Conservation (phyloP, 306 rosid genomes). For the Styphnolobium japonicum region DNA sequence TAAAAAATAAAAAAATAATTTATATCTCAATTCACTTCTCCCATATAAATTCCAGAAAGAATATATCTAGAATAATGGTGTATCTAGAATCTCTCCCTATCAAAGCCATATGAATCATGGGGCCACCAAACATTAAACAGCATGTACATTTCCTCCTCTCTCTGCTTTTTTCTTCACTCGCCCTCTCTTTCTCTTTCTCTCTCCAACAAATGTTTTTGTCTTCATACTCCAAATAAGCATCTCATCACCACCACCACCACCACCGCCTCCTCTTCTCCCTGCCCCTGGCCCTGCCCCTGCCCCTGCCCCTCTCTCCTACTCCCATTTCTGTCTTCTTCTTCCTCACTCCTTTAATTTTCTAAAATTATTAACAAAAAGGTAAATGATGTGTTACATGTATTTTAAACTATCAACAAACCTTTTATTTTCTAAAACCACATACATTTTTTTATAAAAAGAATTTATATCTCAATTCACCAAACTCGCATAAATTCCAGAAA, state of each 20-base stretch:
- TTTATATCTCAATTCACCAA: no score
- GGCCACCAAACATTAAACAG: slow-evolving; percentile 15
- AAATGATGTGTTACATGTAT: no score
- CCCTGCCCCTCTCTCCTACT: slow-evolving; percentile 1
- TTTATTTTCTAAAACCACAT: no score
- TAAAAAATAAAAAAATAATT: no score
- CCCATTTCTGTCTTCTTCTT: slow-evolving; percentile 3
- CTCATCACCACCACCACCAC: slow-evolving; percentile 40
- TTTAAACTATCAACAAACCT: no score
- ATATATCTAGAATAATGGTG: no score
- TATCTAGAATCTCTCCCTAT: slow-evolving; percentile 19
- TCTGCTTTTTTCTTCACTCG: neutral
- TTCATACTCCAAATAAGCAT: slow-evolving; percentile 56
- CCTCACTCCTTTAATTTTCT: no score
- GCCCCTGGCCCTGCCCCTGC: neutral
- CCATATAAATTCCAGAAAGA: no score
- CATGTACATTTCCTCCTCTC: slow-evolving; percentile 3
- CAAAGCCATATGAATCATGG: slow-evolving; percentile 29
- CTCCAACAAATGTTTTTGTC: slow-evolving; percentile 38
- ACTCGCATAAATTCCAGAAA: no score
- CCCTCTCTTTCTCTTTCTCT: slow-evolving; percentile 1
- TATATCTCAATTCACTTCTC: no score
- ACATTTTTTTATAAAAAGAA: no score
- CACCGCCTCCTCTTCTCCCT: neutral
- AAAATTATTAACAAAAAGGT: no score